Conservation (phyloP, 345 rosid genomes). For the Cardiospermum halicacabum region DNA sequence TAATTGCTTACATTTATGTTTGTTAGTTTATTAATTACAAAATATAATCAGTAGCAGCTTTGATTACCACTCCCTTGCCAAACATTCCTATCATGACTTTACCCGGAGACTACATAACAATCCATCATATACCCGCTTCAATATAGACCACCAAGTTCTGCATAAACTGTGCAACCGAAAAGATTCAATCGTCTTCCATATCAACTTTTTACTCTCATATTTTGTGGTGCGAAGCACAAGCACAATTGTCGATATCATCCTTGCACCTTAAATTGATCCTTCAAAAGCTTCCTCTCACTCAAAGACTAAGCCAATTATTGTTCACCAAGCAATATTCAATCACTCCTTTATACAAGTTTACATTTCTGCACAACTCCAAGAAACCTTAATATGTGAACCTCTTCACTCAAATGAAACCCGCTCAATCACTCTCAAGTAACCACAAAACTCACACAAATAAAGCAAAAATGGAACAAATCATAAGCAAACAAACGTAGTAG, state of each 20-base stretch:
- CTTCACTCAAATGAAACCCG: background rate
- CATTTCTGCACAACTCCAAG: background rate
- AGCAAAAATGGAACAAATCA: background rate
- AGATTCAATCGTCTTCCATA: background rate
- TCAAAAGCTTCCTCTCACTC: background rate
- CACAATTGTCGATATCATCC: background rate
- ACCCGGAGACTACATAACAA: background rate
- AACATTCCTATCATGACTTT: background rate
- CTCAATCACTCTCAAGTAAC: background rate
- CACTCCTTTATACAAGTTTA: no score
- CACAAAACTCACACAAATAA: background rate
- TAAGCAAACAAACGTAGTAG: background rate
- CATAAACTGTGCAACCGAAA: background rate
- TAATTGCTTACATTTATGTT: background rate
- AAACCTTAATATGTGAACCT: background rate
- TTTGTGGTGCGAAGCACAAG: background rate
- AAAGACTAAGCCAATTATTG: background rate
- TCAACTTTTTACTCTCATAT: constrained; percentile 5
- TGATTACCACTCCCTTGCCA: background rate
- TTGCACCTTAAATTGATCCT: background rate
- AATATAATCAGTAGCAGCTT: constrained; percentile 3
- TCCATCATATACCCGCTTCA: background rate
- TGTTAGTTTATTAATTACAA: background rate
- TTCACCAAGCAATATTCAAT: background rate
- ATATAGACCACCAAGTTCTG: background rate